Conservation (phyloP, 371 early-diverging fungal genomes). For the Mucor piriformis region DNA sequence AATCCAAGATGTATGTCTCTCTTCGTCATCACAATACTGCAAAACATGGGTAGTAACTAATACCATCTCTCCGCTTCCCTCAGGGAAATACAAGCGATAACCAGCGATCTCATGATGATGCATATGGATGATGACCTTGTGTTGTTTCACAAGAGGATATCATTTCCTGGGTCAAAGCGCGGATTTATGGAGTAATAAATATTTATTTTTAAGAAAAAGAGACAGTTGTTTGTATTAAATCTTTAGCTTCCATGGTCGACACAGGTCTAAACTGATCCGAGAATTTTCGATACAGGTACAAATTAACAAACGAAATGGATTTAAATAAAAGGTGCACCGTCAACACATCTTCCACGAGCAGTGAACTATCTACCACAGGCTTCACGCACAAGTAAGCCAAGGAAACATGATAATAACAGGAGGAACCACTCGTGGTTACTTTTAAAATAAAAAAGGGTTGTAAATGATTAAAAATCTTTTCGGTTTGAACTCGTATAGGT, state of each 20-base stretch:
- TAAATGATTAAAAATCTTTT: neutral
- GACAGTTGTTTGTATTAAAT: slow-evolving; percentile 7
- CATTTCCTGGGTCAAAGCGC: neutral
- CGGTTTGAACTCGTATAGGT: slow-evolving; percentile 4
- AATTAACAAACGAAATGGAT: neutral
- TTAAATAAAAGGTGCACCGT: neutral
- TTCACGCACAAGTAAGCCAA: neutral
- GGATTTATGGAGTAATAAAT: neutral
- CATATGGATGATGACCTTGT: neutral
- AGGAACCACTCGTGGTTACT: neutral
- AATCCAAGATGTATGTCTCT: no score
- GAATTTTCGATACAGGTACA: slow-evolving; percentile 3
- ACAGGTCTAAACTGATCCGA: slow-evolving; percentile 2
- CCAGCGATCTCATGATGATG: neutral
- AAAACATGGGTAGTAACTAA: no score
- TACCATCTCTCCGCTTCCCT: no score
- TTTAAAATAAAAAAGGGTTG: slow-evolving; percentile 3
- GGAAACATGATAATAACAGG: neutral
- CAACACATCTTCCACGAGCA: neutral
- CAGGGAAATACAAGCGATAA: no score
- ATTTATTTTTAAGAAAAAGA: neutral
- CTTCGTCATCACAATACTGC: no score
- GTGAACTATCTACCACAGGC: neutral
- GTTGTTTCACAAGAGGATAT: neutral
- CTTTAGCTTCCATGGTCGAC: slow-evolving; percentile 2